Conservation (phyloP, 169 alveolate genomes). For the Eimeria zaria region DNA sequence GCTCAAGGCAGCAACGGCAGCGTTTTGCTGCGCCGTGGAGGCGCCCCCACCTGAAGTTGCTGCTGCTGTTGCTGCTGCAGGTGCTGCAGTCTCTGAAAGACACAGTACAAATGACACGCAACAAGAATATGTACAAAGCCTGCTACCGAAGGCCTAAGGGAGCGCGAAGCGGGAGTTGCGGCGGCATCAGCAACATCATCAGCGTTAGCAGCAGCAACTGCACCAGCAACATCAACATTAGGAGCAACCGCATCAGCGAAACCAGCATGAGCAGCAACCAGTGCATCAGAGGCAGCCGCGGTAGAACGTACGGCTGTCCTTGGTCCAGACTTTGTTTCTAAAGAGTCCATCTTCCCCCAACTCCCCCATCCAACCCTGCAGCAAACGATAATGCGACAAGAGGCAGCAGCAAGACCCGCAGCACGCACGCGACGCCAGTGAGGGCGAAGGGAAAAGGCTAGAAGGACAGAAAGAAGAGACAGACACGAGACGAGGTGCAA, state of each 20-base stretch:
- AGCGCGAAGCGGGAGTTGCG: background rate
- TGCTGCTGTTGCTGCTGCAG: slow-evolving; percentile 44
- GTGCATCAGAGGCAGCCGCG: background rate
- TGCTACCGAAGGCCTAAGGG: background rate
- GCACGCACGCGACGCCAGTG: background rate
- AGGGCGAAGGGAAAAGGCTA: background rate
- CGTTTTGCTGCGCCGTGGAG: slow-evolving; percentile 57
- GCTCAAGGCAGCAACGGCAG: slow-evolving; percentile 83
- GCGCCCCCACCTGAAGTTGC: slow-evolving; percentile 23
- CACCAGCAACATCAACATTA: background rate
- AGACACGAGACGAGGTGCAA: too few relatives aligned
- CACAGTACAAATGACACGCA: background rate
- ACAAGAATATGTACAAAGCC: background rate
- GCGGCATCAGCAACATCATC: slow-evolving; percentile 5
- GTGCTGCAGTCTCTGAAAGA: slow-evolving; percentile 68
- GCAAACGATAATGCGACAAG: background rate
- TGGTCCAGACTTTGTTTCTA: slow-evolving; percentile 78
- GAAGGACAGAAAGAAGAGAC: background rate
- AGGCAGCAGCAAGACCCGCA: background rate
- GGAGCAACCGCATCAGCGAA: background rate
- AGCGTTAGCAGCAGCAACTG: background rate
- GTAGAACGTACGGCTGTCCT: slow-evolving; percentile 49
- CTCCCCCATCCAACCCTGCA: slow-evolving; percentile 79
- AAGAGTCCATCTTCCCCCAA: slow-evolving; percentile 77
- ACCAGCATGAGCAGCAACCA: background rate